Base-by-base conservation (phyloP, 2,329 filamentous ascomycete species). In the Ophiosphaerella narmari region DNA sequence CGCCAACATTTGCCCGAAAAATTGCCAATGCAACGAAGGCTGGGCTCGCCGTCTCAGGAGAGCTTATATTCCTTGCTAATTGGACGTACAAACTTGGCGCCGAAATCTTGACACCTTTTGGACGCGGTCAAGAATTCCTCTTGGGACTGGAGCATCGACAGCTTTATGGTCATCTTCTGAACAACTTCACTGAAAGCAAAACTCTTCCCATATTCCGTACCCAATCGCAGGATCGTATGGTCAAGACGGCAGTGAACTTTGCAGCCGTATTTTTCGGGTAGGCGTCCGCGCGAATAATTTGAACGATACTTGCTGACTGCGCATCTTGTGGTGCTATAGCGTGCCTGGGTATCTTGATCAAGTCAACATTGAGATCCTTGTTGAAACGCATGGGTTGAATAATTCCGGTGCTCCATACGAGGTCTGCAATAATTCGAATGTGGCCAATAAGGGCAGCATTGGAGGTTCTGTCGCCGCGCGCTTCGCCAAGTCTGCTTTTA, bases 91-190 rank as follows among this genome's bases (percentile, higher is more conserved):
- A 65, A 45, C 56, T 69, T 7, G 65, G 66, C 21, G 65, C 65
- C 13, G 66, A 69, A 31, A 57, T 69, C 5, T 58, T 69, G 1
- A 69, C 65, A 0, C 65, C 66, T 3, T 69, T 65, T 39, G 66
- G 66, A 14, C 65, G 66, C 38, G 62, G 61, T 43, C 62, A 79
- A 55, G 67, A 73, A 43, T 77, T 77, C 55, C 55, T 75, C 11
- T 66, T 77, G 3, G 75, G 75, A 7, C 55, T 77, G 11, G 63
- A 67, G 44, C 68, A 77, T 49, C 72, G 75, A 13, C 70, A 77
- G 52, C 65, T 77, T n/a, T 78, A 69, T 24, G 65, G 75, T 7
- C 62, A 74, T 39, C 67, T 77, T 11, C 70, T 78, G 36, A 77
- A 77, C 52, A 77, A 77, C 60, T 77, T 77, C 49, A 66, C 71